Evolutionary conservation across 1,284 basidiomycete species (phyloP).

Genomic region (Gymnopus androsaceus): DNA sequence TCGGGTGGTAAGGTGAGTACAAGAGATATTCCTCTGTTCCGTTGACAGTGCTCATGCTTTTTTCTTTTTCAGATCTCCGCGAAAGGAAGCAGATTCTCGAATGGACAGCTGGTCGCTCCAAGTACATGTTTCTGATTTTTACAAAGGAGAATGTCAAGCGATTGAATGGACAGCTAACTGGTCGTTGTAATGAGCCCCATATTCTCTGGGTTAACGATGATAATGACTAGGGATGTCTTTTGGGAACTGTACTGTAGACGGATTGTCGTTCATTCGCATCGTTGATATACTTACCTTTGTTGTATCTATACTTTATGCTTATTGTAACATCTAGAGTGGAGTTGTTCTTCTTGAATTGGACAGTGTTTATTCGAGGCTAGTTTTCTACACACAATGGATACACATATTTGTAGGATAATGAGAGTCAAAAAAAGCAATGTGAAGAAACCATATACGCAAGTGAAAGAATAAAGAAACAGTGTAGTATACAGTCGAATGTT

Average conservation of each 20-base stretch:
- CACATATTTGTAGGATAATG: constrained; percentile 1
- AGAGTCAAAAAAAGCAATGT: neutral
- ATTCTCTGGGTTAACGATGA: too few species aligned
- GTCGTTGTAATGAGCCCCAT: too few species aligned
- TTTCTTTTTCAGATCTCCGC: neutral
- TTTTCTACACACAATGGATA: constrained; percentile 4
- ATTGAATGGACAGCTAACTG: too few species aligned
- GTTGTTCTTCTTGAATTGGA: neutral
- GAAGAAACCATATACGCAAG: neutral
- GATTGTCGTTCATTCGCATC: neutral
- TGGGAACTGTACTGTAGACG: neutral
- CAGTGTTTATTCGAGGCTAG: neutral
- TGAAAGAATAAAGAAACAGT: constrained; percentile 9
- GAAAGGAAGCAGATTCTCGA: neutral
- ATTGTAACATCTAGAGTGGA: constrained; percentile 5
- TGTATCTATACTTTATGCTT: constrained; percentile 4
- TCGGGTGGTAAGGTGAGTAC: neutral
- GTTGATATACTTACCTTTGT: neutral
- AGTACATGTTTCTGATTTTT: too few species aligned
- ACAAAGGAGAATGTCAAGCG: too few species aligned
- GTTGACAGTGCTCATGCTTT: neutral
- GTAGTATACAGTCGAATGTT: constrained; percentile 21
- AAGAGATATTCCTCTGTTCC: neutral
- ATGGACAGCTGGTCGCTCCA: too few species aligned
- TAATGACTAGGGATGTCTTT: neutral